Percentiles rank a stretch among this genome's conserved stretches.
phyloP scores from a whole-genome alignment of 208 protist species.

The Trypanosoma cruzi region DNA sequence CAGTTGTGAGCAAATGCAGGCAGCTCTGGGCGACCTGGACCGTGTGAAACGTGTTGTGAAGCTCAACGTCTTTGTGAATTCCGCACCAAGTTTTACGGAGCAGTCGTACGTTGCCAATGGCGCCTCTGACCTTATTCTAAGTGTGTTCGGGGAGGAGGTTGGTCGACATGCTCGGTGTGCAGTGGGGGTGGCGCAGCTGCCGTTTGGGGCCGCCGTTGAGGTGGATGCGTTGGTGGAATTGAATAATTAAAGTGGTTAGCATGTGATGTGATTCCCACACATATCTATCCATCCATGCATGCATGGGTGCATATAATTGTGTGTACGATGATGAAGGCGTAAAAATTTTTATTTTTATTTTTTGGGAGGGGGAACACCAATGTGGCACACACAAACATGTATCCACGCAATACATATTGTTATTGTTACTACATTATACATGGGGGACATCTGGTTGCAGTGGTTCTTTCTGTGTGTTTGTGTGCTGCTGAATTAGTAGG shows the following conservation, averaged over 20 bases:
- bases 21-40: slow-evolving; percentile 59
- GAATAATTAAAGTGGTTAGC: background rate
- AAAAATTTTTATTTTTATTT: no score
- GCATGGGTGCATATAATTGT: no score
- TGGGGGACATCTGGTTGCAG: no score
- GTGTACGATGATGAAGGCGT: no score
- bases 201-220: slow-evolving; percentile 69
- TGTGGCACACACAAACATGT: no score
- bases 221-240: slow-evolving; percentile 72
- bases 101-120: slow-evolving; percentile 78
- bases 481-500: no score
- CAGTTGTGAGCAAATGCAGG: slow-evolving; percentile 59
- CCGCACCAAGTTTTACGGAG: slow-evolving; percentile 50
- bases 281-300: no score
- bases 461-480: no score
- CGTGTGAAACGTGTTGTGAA: slow-evolving; percentile 77
- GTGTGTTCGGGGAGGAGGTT: slow-evolving; percentile 66
- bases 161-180: slow-evolving; percentile 76
- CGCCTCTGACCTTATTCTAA: slow-evolving; percentile 70
- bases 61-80: slow-evolving; percentile 79
- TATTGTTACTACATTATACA: no score
- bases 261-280: background rate
- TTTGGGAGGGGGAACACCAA: no score
- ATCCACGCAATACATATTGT: no score
- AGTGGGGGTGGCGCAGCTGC: slow-evolving; percentile 72